Conservation (phyloP, 2,329 filamentous ascomycete genomes). For the Intubia oerlemansii region DNA sequence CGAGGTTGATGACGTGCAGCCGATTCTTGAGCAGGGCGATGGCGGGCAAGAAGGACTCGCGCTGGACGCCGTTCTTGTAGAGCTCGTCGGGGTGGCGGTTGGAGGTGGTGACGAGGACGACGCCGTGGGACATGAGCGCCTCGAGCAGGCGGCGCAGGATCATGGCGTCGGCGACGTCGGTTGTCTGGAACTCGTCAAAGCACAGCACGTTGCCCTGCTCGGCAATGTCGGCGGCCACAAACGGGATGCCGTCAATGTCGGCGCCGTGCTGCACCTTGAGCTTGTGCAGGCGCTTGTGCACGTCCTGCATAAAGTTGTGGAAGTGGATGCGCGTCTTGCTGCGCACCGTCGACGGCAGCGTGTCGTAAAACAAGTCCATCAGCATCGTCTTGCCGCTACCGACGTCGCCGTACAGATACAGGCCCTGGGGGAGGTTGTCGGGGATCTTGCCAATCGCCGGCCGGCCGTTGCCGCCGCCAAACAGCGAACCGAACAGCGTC, state of each 20-base stretch:
- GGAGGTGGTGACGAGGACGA: slow-evolving; percentile 85
- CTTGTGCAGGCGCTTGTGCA: slow-evolving; percentile 75
- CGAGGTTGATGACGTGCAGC: slow-evolving; percentile 78
- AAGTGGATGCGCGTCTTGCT: slow-evolving; percentile 91
- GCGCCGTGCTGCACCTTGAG: slow-evolving; percentile 79
- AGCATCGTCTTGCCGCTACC: slow-evolving; percentile 98
- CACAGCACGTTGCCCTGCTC: slow-evolving; percentile 69
- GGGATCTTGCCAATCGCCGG: slow-evolving; percentile 34
- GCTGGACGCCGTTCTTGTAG: slow-evolving; percentile 95
- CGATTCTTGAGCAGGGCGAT: slow-evolving; percentile 76
- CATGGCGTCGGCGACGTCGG: slow-evolving; percentile 97
- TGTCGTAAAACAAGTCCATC: slow-evolving; percentile 97
- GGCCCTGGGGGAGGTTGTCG: slow-evolving; percentile 56
- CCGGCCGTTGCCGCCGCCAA: slow-evolving; percentile 14
- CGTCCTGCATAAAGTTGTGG: slow-evolving; percentile 98
- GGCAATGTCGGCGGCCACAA: slow-evolving; percentile 87
- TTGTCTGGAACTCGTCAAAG: slow-evolving; percentile 98
- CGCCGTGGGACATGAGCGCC: slow-evolving; percentile 85
- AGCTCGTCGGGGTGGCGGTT: slow-evolving; percentile 93
- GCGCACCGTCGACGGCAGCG: slow-evolving; percentile 56
- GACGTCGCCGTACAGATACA: slow-evolving; percentile 93
- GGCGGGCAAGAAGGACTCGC: slow-evolving; percentile 84
- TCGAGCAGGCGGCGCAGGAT: slow-evolving; percentile 70
- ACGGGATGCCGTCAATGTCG: slow-evolving; percentile 76
- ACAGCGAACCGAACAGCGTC: slow-evolving; percentile 38